phyloP scores from a whole-genome alignment of 2,329 filamentous ascomycete species.

The Xylariaceae sp. region DNA sequence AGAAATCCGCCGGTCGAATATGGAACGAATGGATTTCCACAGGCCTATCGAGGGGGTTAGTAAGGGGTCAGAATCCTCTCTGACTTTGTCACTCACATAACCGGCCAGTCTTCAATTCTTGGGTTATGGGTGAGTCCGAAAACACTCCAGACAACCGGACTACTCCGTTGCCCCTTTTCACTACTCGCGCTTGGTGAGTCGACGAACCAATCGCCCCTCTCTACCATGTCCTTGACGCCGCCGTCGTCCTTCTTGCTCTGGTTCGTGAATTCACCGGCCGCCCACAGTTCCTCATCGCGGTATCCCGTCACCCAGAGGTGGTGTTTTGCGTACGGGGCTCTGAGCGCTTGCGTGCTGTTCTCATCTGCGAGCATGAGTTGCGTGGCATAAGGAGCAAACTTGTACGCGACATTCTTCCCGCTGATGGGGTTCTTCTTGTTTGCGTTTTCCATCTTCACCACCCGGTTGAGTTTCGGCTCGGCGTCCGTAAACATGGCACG shows the following conservation, averaged over 20 bases:
- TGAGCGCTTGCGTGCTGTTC: constrained; percentile 37
- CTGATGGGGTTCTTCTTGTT: constrained; percentile 42
- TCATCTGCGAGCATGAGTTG: constrained; percentile 44
- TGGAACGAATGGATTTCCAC: constrained; percentile 44
- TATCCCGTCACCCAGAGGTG: constrained; percentile 46
- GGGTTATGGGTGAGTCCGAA: constrained; percentile 46
- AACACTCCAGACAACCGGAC: constrained; percentile 48
- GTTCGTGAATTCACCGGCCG: constrained; percentile 47
- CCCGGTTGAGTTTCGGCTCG: constrained; percentile 46
- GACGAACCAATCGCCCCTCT: constrained; percentile 42
- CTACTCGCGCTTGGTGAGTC: constrained; percentile 21
- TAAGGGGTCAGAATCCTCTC: background rate
- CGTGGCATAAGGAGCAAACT: constrained; percentile 40
- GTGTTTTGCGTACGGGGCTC: constrained; percentile 43
- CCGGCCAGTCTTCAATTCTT: constrained; percentile 45
- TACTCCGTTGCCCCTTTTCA: constrained; percentile 38
- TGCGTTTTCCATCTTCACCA: constrained; percentile 45
- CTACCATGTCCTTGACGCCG: constrained; percentile 43
- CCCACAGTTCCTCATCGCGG: constrained; percentile 45
- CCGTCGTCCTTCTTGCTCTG: constrained; percentile 40
- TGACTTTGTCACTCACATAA: constrained; percentile 39
- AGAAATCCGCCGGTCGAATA: constrained; percentile 42
- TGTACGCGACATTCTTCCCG: constrained; percentile 46
- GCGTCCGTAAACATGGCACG: constrained; percentile 46
- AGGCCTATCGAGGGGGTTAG: constrained; percentile 34